Percentiles rank a stretch among this genome's conserved stretches.
These are phyloP conservation scores for Populus pruinosa DNA, from an alignment of 345 rosid genomes.

Conservation along the genomic window DNA sequence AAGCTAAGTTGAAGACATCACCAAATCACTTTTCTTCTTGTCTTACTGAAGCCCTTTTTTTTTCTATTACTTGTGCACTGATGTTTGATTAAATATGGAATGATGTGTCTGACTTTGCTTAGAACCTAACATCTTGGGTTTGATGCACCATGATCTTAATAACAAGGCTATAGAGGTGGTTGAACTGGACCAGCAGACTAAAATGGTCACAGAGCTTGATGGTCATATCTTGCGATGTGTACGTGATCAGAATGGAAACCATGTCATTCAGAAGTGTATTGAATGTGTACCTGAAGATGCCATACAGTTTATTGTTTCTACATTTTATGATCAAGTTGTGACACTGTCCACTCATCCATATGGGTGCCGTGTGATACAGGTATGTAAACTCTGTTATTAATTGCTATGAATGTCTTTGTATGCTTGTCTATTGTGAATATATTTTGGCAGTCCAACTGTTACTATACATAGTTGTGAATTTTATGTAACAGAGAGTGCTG, in stretches of 20 bases:
- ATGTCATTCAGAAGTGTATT: conserved; percentile 93
- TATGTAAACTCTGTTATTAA: conserved; percentile 9
- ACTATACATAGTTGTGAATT: conserved; percentile 15
- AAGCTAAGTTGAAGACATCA: neutral
- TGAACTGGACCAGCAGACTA: conserved; percentile 78
- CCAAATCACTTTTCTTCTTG: neutral
- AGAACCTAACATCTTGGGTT: neutral
- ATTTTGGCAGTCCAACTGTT: neutral
- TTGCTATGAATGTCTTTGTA: neutral
- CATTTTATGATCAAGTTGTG: conserved; percentile 88
- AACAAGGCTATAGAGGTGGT: conserved; percentile 88
- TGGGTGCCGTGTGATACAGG: conserved; percentile 99
- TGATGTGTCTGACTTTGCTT: neutral
- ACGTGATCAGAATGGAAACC: conserved; percentile 97
- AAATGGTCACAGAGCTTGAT: conserved; percentile 90
- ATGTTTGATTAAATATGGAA: neutral
- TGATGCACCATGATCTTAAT: conserved; percentile 5
- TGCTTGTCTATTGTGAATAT: neutral
- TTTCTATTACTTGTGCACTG: neutral
- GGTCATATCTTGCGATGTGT: conserved; percentile 93
- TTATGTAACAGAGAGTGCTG: conserved; percentile 65
- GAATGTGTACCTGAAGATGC: conserved; percentile 91
- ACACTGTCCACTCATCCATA: conserved; percentile 86
- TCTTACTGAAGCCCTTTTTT: neutral
- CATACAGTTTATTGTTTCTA: conserved; percentile 69